A percentile compares a stretch with the other conserved stretches of the same genome.
Evolutionary conservation across 495 filamentous ascomycete genomes (phyloP).

Genomic region (Talaromyces liani): DNA sequence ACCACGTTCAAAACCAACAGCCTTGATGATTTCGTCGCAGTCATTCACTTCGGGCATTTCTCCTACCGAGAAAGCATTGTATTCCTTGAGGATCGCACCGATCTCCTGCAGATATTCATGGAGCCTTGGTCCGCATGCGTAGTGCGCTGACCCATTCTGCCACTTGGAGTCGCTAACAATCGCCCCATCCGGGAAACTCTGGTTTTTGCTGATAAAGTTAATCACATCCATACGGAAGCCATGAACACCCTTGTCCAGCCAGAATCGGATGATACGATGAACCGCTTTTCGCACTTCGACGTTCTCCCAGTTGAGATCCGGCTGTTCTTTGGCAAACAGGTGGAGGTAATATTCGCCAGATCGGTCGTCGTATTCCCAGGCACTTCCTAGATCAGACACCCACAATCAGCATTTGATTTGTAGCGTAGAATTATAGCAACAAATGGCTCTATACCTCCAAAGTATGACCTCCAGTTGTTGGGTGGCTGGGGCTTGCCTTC

Average conservation of each 20-base stretch:
- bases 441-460: background rate
- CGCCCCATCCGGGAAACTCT: constrained; percentile 47
- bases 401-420: background rate
- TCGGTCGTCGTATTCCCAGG: constrained; percentile 54
- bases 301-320: constrained; percentile 68
- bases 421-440: background rate
- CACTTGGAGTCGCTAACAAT: constrained; percentile 29
- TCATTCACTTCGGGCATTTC: constrained; percentile 51
- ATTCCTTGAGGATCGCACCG: constrained; percentile 45
- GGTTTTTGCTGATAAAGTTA: constrained; percentile 54
- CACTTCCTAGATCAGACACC: constrained; percentile 23
- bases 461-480: constrained; percentile 40
- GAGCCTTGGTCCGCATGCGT: constrained; percentile 40
- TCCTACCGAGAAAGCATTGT: constrained; percentile 56
- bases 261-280: constrained; percentile 59
- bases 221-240: constrained; percentile 57
- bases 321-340: constrained; percentile 53
- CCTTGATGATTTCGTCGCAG: constrained; percentile 42
- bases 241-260: constrained; percentile 53
- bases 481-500: constrained; percentile 49
- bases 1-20: constrained; percentile 37
- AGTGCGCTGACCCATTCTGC: background rate
- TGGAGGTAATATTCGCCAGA: constrained; percentile 60
- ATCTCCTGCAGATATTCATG: constrained; percentile 58
- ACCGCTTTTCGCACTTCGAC: constrained; percentile 48